Conservation (phyloP, 345 rosid species). For the Populus deltoides region DNA sequence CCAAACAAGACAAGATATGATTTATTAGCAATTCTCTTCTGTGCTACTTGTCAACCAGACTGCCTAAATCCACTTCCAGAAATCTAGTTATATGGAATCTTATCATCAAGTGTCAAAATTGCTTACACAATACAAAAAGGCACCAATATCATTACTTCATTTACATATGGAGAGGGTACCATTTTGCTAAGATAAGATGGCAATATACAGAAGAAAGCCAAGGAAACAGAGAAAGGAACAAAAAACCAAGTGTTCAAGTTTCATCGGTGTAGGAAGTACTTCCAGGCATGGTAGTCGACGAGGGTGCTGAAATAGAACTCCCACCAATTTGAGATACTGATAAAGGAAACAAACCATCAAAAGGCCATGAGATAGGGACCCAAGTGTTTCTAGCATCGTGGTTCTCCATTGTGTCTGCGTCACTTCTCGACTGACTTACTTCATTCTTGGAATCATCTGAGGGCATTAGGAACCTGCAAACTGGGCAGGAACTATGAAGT, state of each 20-base stretch:
- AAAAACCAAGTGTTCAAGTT: conserved; percentile 2
- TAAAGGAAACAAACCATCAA: conserved; percentile 24
- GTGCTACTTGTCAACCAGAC: neutral
- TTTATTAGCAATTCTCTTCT: too few relatives aligned
- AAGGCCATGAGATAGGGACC: conserved; percentile 32
- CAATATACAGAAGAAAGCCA: neutral
- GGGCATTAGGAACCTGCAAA: conserved; percentile 49
- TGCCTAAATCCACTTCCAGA: neutral
- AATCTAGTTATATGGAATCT: neutral
- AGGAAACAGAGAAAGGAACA: neutral
- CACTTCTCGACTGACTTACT: conserved; percentile 8
- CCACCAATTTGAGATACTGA: conserved; percentile 21
- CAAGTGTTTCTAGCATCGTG: conserved; percentile 5
- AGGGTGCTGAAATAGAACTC: conserved; percentile 16
- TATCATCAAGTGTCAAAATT: neutral
- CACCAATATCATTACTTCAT: neutral
- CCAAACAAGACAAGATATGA: too few relatives aligned
- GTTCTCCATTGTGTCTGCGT: neutral
- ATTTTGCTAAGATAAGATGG: neutral
- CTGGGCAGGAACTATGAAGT: conserved; percentile 60
- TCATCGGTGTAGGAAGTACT: conserved; percentile 24
- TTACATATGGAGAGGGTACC: neutral
- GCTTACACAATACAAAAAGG: neutral
- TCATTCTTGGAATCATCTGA: conserved; percentile 23
- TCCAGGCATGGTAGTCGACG: conserved; percentile 5